Conservation (phyloP, 2,329 filamentous ascomycete genomes). For the Plenodomus biglobosus region DNA sequence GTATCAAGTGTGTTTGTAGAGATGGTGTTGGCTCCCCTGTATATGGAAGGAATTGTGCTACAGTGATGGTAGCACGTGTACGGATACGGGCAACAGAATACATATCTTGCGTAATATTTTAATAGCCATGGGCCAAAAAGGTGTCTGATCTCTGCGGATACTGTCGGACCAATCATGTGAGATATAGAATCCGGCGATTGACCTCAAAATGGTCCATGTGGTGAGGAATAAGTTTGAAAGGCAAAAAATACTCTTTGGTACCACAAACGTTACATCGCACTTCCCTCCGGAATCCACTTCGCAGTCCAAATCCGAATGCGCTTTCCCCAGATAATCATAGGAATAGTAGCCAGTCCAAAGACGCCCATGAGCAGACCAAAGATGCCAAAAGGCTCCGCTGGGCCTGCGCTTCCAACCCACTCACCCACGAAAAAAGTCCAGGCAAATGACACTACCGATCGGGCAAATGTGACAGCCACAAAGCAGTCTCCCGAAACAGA, state of each 20-base stretch:
- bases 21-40: no score
- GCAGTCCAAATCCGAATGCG: conserved; percentile 47
- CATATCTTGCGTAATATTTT: no score
- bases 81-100: no score
- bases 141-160: no score
- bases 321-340: conserved; percentile 46
- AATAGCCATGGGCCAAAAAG: no score
- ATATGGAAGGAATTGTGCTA: no score
- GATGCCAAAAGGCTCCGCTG: conserved; percentile 55
- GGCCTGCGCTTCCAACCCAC: conserved; percentile 51
- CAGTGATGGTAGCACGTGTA: no score
- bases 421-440: conserved; percentile 58
- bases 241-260: no score
- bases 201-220: no score
- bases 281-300: conserved; percentile 30
- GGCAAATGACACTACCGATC: conserved; percentile 55
- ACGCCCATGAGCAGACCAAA: conserved; percentile 57
- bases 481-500: conserved; percentile 56
- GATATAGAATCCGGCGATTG: no score
- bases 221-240: no score
- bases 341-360: conserved; percentile 47
- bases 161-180: no score
- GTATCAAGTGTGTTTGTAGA: not conserved
- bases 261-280: conserved; percentile 10
- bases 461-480: conserved; percentile 54